Percentiles rank a stretch among this genome's conserved stretches.
Conservation (phyloP, 148 eudicot species). For the Polygonum maritimum region DNA sequence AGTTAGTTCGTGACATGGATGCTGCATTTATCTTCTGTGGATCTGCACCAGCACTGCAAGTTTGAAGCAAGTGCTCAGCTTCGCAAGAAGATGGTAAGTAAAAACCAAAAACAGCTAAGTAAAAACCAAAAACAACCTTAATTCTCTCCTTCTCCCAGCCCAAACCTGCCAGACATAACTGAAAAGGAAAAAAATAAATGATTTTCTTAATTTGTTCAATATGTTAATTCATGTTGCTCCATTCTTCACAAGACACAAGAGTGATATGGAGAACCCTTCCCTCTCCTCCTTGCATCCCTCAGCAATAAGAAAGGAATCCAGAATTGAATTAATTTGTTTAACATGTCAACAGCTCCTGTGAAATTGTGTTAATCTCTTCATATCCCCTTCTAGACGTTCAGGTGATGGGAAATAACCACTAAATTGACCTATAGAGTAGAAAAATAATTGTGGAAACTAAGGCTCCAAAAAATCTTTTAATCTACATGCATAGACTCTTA, state of each 20-base stretch:
- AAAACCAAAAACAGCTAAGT: no score
- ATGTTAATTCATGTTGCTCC: not conserved
- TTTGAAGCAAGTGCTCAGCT: not conserved
- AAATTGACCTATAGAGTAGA: not conserved
- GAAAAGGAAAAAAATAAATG: not conserved
- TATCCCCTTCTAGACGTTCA: not conserved
- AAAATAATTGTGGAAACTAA: not conserved
- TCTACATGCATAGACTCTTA: conserved; percentile 6
- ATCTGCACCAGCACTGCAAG: conserved; percentile 5
- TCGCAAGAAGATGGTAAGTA: not conserved
- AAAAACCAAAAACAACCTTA: not conserved
- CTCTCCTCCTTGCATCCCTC: not conserved
- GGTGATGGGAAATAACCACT: not conserved
- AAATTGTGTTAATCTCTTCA: not conserved
- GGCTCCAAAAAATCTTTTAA: not conserved
- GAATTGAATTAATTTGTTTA: not conserved
- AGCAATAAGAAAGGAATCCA: not conserved
- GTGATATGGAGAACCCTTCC: not conserved
- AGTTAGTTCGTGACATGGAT: conserved; percentile 72
- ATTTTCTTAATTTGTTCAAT: not conserved
- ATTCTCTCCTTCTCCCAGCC: not conserved
- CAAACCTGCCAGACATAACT: not conserved
- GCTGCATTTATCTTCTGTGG: conserved; percentile 17
- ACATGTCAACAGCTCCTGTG: not conserved
- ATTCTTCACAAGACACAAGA: not conserved